Evolutionary conservation across 768 basidiomycete genomes (phyloP), one percentile per base, ranked within the genome.

Genomic region (Mycena indigotica): DNA sequence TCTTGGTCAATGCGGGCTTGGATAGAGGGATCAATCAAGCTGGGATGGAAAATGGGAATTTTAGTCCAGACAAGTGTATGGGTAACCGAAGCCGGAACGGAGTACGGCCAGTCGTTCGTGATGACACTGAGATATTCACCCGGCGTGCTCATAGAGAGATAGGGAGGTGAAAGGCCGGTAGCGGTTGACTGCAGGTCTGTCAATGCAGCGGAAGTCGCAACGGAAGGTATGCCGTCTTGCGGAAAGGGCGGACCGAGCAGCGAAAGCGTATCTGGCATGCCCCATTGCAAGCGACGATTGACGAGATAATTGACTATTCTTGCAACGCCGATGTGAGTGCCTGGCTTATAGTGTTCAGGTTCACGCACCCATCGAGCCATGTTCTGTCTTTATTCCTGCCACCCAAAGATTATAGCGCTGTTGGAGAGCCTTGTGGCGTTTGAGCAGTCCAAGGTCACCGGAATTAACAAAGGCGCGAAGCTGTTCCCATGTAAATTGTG

Each of bases 31-130:
- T 79, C 78, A 3, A 88, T 72, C 3, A 92, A 66, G 24, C 79
- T 73, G 2, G 81, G 72, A 53, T 91, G 88, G 53, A 87, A 82
- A 55, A 93, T 79, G 2, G 90, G 89, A 2, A 91, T 67, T 16
- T 84, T 80, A 5, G 87, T 86, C 93, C 93, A 95, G 53, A 93
- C 79, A 21, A 93, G 72, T 23, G 80, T 80, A 69, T 93, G 90
- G 60, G 90, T 88, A 26, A 93, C 75, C 56, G 87, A 85, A 2
- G 80, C 65, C 2, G 91, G 91, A 12, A 92, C 91, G 5, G 89
- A 92, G 70, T 95, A 95, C 0, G 92, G 92, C 92, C 92, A 95
- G 67, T 93, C 91, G 66, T 93, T 92, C 65, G 77, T 85, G 45
- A 88, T 88, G 59, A 93, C 84, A 65, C 85, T 88, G 61, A 91